Evolutionary conservation across 2,329 filamentous ascomycete genomes (phyloP), one percentile per base, ranked within the genome.

Genomic region (Fusarium pseudoanthophilum): DNA sequence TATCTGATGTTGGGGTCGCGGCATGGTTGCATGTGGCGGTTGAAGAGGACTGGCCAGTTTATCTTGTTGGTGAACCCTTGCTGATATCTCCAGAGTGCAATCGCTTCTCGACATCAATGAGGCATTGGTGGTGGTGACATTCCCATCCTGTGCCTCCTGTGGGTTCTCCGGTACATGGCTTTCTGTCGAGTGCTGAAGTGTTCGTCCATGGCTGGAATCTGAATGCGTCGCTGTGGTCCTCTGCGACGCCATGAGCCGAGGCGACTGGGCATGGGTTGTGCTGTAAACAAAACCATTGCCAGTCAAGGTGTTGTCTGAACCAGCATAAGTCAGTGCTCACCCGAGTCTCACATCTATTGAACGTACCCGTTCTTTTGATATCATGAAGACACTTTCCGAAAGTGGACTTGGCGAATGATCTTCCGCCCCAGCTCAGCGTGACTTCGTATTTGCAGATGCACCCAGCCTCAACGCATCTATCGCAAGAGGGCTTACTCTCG

Each of bases 401-500:
- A 1, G 67, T 11, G 4, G 71, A 74, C 14, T 74, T 74, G 1
- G 24, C 62, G 57, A 74, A 74, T 3, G 70, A 32, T 37, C 71
- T 60, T 16, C 71, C 71, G 13, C 70, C 71, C 70, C 71, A 74
- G 3, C 57, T 68, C 24, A 73, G 26, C 26, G 62, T 63, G 18
- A 71, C 20, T 28, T 60, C 66, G 37, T 77, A 77, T 10, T 32
- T 59, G 21, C 74, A 77, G 1, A 40, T 14, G 20, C 45, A 40
- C 4, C 48, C 62, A 5, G 72, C 65, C 3, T 55, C 42, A 13
- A 48, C 34, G 11, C 75, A 77, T 56, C 55, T 64, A 15, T 55
- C 51, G 32, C 75, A 77, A 5, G 39, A 64, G 7, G 74, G 74
- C 45, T 71, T 67, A 13, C 63, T 36, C 46, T 75, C 69, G 9